Evolutionary conservation across 306 rosid genomes (phyloP).

Genomic region (Cicer arietinum): DNA sequence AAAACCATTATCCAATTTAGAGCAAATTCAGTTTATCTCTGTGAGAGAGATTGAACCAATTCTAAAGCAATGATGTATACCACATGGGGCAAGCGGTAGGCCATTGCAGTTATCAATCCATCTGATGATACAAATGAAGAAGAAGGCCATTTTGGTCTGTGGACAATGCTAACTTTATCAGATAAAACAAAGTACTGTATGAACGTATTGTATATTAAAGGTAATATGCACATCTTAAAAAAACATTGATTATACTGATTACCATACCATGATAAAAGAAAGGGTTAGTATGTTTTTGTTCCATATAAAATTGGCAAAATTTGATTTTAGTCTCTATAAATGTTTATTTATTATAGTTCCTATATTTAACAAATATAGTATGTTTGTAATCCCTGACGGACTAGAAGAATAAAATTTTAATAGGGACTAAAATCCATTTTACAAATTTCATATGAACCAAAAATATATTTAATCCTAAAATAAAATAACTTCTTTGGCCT

Average conservation of each 20-base stretch:
- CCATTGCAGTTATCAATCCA: slow-evolving; percentile 96
- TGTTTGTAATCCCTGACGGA: background rate
- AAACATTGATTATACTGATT: slow-evolving; percentile 4
- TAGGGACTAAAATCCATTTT: background rate
- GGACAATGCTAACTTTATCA: slow-evolving; percentile 47
- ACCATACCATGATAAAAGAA: background rate
- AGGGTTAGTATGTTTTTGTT: background rate
- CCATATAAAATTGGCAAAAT: background rate
- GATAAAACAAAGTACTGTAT: slow-evolving; percentile 43
- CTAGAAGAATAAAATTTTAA: background rate
- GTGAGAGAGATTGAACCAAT: slow-evolving; percentile 29
- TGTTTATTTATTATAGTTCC: background rate
- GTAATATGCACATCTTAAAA: background rate
- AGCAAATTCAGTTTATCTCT: slow-evolving; percentile 30
- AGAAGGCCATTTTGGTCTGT: slow-evolving; percentile 99
- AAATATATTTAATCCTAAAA: background rate
- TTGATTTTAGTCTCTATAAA: background rate
- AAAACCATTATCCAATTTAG: slow-evolving; percentile 48
- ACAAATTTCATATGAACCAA: background rate
- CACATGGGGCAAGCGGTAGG: slow-evolving; percentile 97
- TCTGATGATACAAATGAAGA: slow-evolving; percentile 86
- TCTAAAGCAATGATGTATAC: slow-evolving; percentile 54
- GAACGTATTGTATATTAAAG: slow-evolving; percentile 16
- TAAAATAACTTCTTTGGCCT: background rate
- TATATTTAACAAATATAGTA: background rate